Evolutionary conservation across 805 yeast genomes (phyloP).

Genomic region (Yarrowia porcina): DNA sequence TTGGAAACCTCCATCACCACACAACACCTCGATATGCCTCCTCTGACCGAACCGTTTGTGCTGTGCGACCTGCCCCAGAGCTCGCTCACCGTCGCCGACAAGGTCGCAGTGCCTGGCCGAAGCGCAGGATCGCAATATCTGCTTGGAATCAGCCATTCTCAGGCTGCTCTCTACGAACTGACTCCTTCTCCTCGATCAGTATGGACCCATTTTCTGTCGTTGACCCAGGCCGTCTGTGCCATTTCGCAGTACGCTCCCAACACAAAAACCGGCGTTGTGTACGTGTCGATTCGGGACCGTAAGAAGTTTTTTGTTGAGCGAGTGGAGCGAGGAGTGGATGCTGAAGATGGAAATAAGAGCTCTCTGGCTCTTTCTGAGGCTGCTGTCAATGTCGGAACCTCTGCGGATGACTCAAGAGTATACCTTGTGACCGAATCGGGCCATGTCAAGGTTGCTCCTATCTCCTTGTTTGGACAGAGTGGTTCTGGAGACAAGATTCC

Average conservation of each 20-base stretch:
- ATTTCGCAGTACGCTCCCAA: slow-evolving; percentile 25
- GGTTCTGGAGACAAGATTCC: slow-evolving; percentile 14
- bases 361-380: slow-evolving; percentile 3
- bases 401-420: not conserved
- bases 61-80: slow-evolving; percentile 31
- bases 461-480: slow-evolving; percentile 6
- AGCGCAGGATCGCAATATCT: slow-evolving; percentile 22
- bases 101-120: not conserved
- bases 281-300: slow-evolving; percentile 35
- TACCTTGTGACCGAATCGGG: slow-evolving; percentile 7
- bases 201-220: slow-evolving; percentile 38
- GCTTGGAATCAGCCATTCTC: slow-evolving; percentile 38
- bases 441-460: slow-evolving; percentile 11
- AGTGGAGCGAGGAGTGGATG: not conserved
- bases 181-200: slow-evolving; percentile 37
- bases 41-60: slow-evolving; percentile 32
- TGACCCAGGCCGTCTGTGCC: slow-evolving; percentile 35
- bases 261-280: slow-evolving; percentile 27
- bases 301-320: slow-evolving; percentile 31
- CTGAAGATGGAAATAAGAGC: slow-evolving; percentile 2
- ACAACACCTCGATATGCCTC: slow-evolving; percentile 28
- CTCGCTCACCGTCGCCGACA: slow-evolving; percentile 11
- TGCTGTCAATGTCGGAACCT: not conserved
- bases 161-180: slow-evolving; percentile 33
- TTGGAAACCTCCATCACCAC: not conserved